Base-by-base conservation (phyloP, 176 grass and related monocot species). In the Luzula sylvatica region DNA sequence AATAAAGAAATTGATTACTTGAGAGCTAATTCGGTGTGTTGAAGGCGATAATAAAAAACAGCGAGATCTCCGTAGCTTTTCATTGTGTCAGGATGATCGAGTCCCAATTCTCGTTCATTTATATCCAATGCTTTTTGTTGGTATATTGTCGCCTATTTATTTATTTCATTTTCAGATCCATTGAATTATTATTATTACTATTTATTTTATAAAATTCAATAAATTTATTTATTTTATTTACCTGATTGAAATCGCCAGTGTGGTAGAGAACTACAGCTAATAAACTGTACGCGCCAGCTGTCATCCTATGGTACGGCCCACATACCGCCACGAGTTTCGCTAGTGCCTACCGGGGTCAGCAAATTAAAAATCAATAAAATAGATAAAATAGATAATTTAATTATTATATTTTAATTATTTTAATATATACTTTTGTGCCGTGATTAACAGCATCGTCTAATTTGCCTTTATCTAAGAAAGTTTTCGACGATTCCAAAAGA, bases 31-130 rank as follows among this genome's bases (percentile, higher is more conserved):
- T 96, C 81, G 60, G 84, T 96, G 76, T 96, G 92, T 68, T 96
- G 92, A 80, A 96, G 74, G 25, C 92, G 92, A 61, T 96, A 96
- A 45, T 96, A 96, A 59, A 96, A 96, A 86, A 96, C 92, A 38
- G 92, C 92, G 60, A 96, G 92, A 69, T 96, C 92, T 38, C 92
- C 92, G 32, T 96, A 96, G 81, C 92, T 96, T 86, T 96, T 96
- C 92, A 96, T 96, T 32, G 92, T 96, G 76, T 96, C 92, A 76
- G 92, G 85, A 53, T 96, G 92, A 78, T 96, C 92, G 70, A 96
- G 80, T 53, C 92, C 92, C 66, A 96, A 80, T 82, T 96, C 92
- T 52, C 92, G 88, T 72, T 89, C 92, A 42, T 96, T 96, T 53
- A 96, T 89, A 82, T 96, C 84, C 57, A 96, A 71, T 71, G 92